These are phyloP conservation scores for Botrytis byssoidea DNA, from an alignment of 2,329 filamentous ascomycete species.

Conservation along the genomic window DNA sequence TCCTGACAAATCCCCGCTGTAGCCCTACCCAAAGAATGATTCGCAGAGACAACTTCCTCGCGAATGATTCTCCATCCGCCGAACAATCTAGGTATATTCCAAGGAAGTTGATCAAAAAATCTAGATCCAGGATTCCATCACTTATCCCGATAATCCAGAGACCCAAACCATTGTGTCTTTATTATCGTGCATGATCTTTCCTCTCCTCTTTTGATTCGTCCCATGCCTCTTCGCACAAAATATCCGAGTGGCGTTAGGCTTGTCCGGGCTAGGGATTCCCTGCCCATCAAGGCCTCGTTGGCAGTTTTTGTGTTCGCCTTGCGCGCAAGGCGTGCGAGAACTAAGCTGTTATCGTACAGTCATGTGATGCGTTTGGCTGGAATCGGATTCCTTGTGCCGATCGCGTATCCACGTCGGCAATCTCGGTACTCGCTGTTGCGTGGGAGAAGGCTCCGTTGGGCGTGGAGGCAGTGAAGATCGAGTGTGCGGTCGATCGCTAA, in stretches of 20 bases:
- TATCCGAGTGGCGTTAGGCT: slow-evolving; percentile 4
- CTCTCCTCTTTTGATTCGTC: background rate
- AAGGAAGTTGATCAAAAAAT: slow-evolving; percentile 1
- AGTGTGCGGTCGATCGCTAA: slow-evolving; percentile 16
- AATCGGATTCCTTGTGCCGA: background rate
- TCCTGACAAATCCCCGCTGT: background rate
- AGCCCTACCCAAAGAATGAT: background rate
- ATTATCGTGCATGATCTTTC: background rate
- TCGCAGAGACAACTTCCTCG: background rate
- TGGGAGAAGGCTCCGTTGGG: slow-evolving; percentile 3
- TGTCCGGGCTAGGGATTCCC: background rate
- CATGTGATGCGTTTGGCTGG: background rate
- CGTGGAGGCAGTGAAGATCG: slow-evolving; percentile 15
- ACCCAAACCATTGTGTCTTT: background rate
- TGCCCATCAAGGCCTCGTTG: background rate
- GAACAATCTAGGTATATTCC: background rate
- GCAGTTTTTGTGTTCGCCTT: slow-evolving; percentile 5
- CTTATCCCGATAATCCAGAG: background rate
- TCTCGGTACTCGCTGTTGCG: background rate
- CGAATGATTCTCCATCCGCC: background rate
- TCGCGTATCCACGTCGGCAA: background rate
- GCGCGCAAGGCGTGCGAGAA: slow-evolving; percentile 1
- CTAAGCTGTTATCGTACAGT: background rate
- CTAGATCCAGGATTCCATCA: background rate
- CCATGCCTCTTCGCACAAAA: background rate